Conservation (phyloP, 1,139 yeast genomes). For the Yamadazyma conglobata region DNA sequence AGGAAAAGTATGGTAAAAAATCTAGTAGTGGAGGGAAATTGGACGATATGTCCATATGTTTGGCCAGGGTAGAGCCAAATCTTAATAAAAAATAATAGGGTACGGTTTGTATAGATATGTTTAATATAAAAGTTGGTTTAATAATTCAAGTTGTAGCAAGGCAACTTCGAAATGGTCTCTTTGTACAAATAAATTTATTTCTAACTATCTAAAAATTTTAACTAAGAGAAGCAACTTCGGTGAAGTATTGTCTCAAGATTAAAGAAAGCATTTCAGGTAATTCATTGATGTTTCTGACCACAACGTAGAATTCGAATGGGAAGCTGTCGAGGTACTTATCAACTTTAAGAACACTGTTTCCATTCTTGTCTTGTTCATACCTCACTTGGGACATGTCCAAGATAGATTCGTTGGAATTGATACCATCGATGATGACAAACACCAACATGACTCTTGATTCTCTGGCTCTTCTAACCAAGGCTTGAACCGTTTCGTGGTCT, state of each 20-base stretch:
- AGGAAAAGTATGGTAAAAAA: slow-evolving; percentile 26
- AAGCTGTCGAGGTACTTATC: slow-evolving; percentile 85
- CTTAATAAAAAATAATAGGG: no score
- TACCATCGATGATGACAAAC: slow-evolving; percentile 90
- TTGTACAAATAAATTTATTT: no score
- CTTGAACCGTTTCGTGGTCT: slow-evolving; percentile 77
- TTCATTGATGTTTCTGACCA: slow-evolving; percentile 84
- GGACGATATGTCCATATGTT: slow-evolving; percentile 53
- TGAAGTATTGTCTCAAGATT: slow-evolving; percentile 87
- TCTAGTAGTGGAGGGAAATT: slow-evolving; percentile 51
- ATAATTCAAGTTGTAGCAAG: no score
- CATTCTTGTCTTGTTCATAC: slow-evolving; percentile 66
- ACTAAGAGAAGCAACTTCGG: slow-evolving; percentile 46
- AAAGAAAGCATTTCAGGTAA: slow-evolving; percentile 88
- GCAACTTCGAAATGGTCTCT: no score
- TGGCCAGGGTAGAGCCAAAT: slow-evolving; percentile 41
- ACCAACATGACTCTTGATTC: slow-evolving; percentile 94
- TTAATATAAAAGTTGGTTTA: no score
- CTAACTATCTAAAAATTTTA: slow-evolving; percentile 2
- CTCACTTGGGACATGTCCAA: slow-evolving; percentile 93
- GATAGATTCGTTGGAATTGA: slow-evolving; percentile 79
- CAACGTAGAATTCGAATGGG: slow-evolving; percentile 96
- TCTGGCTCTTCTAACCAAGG: slow-evolving; percentile 86
- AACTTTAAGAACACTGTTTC: slow-evolving; percentile 71
- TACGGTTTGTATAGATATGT: no score